A percentile compares a stretch with the other conserved stretches of the same genome.
Conservation (phyloP, 345 rosid genomes). For the Raphanus sativus region DNA sequence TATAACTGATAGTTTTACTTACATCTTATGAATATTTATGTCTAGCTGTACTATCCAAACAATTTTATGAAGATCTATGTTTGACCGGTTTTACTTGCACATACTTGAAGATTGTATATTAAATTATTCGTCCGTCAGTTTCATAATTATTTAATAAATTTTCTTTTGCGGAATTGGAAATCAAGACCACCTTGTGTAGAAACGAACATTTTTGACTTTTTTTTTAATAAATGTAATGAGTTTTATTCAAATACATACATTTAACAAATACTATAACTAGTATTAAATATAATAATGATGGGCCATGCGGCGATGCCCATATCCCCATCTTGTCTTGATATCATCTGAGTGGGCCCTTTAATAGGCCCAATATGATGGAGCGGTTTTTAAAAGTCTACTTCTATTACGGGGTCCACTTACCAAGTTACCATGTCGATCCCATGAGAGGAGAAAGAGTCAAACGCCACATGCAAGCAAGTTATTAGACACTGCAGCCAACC, state of each 20-base stretch:
- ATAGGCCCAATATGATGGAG: constrained; percentile 15
- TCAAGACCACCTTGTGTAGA: no score
- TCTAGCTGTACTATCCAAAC: no score
- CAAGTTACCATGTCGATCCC: background rate
- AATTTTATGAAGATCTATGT: no score
- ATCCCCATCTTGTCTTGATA: background rate
- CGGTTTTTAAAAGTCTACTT: background rate
- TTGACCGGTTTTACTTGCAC: no score
- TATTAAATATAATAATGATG: background rate
- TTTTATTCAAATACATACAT: background rate
- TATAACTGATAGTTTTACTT: no score
- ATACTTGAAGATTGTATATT: no score
- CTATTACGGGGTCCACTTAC: background rate
- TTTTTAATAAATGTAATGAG: background rate
- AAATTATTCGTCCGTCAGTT: no score
- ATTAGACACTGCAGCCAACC: background rate
- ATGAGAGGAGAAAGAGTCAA: background rate
- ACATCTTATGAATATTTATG: no score
- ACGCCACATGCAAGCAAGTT: constrained; percentile 8
- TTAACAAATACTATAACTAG: background rate
- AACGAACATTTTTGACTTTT: background rate
- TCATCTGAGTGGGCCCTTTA: background rate
- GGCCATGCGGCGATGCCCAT: background rate
- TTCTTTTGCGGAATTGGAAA: no score
- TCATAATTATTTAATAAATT: no score